Evolutionary conservation across 2,329 filamentous ascomycete species (phyloP), one percentile per base, ranked within the genome.

Genomic region (Hyphodiscus sp.): DNA sequence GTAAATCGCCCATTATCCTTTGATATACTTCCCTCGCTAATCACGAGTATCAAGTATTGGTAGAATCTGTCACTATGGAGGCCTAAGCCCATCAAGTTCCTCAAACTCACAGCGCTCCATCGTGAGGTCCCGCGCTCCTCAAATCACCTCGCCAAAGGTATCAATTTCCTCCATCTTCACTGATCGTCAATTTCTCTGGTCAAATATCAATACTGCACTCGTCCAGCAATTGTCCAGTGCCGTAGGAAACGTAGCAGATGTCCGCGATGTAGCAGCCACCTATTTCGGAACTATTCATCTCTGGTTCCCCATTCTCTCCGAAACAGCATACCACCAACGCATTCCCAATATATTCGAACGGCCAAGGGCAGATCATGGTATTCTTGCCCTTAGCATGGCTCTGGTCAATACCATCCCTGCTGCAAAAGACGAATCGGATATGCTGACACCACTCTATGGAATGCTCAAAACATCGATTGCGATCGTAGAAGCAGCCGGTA

Each of bases 271-370:
- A 13, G 54, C 56, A n/a, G 44, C 20, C 11, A 56, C 52, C 19
- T 61, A 54, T 38, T 61, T 59, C 44, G 41, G 26, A 8, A 56
- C 50, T 18, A 52, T 61, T 43, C 58, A 59, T 49, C 26, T 47
- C 7, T 61, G 59, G 57, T 58, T 58, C 49, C 55, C 57, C n/a
- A 54, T 61, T 20, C 13, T 60, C 20, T 54, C 53, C 15, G 51
- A 58, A n/a, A 29, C 20, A 13, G 20, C 41, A 2, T 60, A 51
- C 42, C 58, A 57, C 47, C 53, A 51, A 9, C 50, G 43, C 13
- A 44, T 57, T 5, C n/a, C 53, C 13, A 47, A 15, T 20, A 51
- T 42, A 0, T 61, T 54, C 18, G 41, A 23, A 1, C 19, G 49
- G n/a, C 57, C 57, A 42, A 33, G 42, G 45, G 58, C 55, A 9